phyloP scores from a whole-genome alignment of 1,284 basidiomycete genomes.

The Somion occarium region DNA sequence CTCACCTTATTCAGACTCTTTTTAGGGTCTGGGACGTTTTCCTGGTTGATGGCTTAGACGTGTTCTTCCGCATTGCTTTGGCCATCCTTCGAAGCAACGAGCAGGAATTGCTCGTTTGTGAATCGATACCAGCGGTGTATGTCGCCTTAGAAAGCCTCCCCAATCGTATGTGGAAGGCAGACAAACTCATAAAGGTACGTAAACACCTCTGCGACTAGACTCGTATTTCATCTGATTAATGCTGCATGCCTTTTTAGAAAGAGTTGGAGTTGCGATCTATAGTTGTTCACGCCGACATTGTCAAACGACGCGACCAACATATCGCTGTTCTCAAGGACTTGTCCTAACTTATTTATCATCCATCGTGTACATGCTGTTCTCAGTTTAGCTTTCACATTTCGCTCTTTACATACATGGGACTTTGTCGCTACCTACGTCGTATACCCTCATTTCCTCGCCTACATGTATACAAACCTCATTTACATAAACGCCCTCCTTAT shows the following conservation, averaged over 20 bases:
- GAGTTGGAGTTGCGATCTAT: slow-evolving; percentile 67
- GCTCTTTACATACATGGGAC: too few relatives aligned
- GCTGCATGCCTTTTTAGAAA: slow-evolving; percentile 32
- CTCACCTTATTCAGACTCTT: slow-evolving; percentile 52
- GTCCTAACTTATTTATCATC: slow-evolving; percentile 10
- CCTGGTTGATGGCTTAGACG: slow-evolving; percentile 89
- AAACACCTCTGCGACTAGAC: background rate
- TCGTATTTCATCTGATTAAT: background rate
- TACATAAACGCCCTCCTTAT: background rate
- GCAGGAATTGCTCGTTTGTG: slow-evolving; percentile 74
- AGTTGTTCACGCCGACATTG: slow-evolving; percentile 66
- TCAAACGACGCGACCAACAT: slow-evolving; percentile 60
- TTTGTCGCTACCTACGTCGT: too few relatives aligned
- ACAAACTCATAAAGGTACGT: slow-evolving; percentile 81
- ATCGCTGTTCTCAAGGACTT: slow-evolving; percentile 38
- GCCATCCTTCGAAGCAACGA: slow-evolving; percentile 85
- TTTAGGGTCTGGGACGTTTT: slow-evolving; percentile 96
- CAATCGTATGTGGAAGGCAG: slow-evolving; percentile 88
- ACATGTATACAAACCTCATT: background rate
- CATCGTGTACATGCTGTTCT: too few relatives aligned
- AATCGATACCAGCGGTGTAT: slow-evolving; percentile 84
- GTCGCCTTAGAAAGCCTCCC: slow-evolving; percentile 83
- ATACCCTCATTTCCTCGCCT: too few relatives aligned
- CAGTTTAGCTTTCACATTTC: background rate
- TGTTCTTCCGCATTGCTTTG: slow-evolving; percentile 88